These are phyloP conservation scores for Rhexocercosporidium sp. DNA, from an alignment of 2,329 filamentous ascomycete genomes.

Conservation along the genomic window DNA sequence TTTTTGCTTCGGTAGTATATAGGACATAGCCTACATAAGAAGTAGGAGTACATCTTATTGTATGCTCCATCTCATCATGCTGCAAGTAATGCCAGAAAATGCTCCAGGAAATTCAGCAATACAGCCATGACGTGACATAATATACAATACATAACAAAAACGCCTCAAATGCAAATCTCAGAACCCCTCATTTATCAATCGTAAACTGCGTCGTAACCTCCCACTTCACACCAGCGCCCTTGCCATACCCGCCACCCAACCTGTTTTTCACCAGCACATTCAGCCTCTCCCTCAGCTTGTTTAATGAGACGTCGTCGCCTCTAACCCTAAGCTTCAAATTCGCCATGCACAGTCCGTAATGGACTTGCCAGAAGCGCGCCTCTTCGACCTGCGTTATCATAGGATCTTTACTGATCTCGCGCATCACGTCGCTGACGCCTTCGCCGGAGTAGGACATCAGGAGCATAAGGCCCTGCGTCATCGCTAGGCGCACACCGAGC, in stretches of 20 bases:
- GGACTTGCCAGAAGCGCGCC: slow-evolving; percentile 97
- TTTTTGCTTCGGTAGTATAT: no score
- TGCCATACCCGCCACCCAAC: slow-evolving; percentile 86
- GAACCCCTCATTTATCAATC: slow-evolving; percentile 32
- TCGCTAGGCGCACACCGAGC: slow-evolving; percentile 81
- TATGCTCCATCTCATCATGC: not conserved
- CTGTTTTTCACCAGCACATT: slow-evolving; percentile 81
- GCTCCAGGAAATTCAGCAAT: not conserved
- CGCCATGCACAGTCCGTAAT: slow-evolving; percentile 96
- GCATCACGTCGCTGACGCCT: slow-evolving; percentile 65
- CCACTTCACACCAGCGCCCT: slow-evolving; percentile 81
- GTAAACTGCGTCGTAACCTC: slow-evolving; percentile 86
- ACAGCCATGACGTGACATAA: no score
- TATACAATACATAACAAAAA: not conserved
- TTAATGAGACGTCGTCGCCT: slow-evolving; percentile 73
- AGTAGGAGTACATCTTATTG: not conserved
- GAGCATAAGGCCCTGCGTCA: slow-evolving; percentile 89
- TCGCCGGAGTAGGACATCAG: slow-evolving; percentile 79
- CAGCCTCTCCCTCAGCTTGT: slow-evolving; percentile 76
- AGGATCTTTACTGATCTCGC: slow-evolving; percentile 82
- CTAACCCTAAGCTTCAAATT: slow-evolving; percentile 81
- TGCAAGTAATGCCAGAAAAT: not conserved
- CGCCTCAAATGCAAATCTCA: slow-evolving; percentile 1
- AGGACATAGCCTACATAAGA: no score
- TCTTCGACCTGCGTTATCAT: slow-evolving; percentile 81